Percentiles rank a stretch among this genome's conserved stretches.
phyloP scores from a whole-genome alignment of 1,139 yeast species.

The Hanseniaspora gamundiae region DNA sequence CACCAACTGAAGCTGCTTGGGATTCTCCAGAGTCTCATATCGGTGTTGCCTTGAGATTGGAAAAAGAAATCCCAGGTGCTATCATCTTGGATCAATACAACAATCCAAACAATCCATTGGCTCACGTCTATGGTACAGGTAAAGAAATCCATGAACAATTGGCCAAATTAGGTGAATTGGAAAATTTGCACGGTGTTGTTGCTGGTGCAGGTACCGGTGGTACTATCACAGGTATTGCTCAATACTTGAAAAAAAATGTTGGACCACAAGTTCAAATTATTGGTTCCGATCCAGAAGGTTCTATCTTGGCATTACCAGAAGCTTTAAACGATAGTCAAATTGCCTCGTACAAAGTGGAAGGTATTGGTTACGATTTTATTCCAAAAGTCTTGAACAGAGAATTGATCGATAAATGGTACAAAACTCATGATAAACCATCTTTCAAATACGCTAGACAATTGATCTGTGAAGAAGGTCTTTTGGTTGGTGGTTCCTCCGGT shows the following conservation, averaged over 20 bases:
- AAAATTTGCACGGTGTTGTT: conserved; percentile 60
- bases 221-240: conserved; percentile 77
- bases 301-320: conserved; percentile 74
- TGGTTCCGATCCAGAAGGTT: conserved; percentile 84
- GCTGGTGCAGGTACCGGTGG: conserved; percentile 94
- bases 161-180: conserved; percentile 32
- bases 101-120: conserved; percentile 69
- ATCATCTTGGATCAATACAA: conserved; percentile 78
- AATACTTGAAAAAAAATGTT: conserved; percentile 56
- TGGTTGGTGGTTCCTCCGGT: conserved; percentile 85
- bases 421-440: conserved; percentile 75
- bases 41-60: conserved; percentile 75
- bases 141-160: conserved; percentile 73
- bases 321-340: conserved; percentile 45
- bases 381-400: conserved; percentile 69
- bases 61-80: conserved; percentile 77
- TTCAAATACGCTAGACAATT: conserved; percentile 74
- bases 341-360: conserved; percentile 71
- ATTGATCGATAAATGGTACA: conserved; percentile 68
- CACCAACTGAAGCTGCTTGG: conserved; percentile 92
- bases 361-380: conserved; percentile 83
- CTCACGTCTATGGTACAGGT: conserved; percentile 80
- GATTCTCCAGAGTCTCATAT: conserved; percentile 87
- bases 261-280: conserved; percentile 49
- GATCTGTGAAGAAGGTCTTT: conserved; percentile 74